Base-by-base conservation (phyloP, 2,329 filamentous ascomycete genomes). In the Arachnopeziza araneosa region DNA sequence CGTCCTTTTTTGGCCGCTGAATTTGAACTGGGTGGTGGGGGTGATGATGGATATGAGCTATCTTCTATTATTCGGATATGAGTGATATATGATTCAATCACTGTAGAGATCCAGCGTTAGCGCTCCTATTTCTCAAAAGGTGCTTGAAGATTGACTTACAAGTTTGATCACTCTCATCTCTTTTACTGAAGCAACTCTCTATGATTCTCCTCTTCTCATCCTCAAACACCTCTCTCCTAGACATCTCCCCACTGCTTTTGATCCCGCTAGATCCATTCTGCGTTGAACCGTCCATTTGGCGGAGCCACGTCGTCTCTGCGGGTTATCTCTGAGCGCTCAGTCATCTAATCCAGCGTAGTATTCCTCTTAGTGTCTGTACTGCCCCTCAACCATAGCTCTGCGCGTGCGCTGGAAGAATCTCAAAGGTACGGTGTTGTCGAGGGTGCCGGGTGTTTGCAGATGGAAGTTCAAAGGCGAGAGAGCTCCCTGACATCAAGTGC, bases 161-260 rank as follows among this genome's bases (percentile, higher is more conserved):
- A 62, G 91, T 88, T 67, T 93, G 93, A 76, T 96, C 90, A 44
- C 6, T 14, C 50, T 85, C 82, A 72, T 98, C 95, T 70, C 87
- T 88, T 79, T 96, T 97, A 74, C 80, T 84, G 79, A 98, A 99
- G 78, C 93, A 97, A 76, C 90, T 96, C 64, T 96, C 90, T 66
- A 96, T 88, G 70, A 99, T 97, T 73, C 95, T 86, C 74, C 85
- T 83, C 81, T 97, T 96, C 81, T 99, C 95, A 72, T 98, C 92
- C 75, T 99, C 95, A 74, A 98, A 99, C 69, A 86, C 85, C 78
- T 96, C 91, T 58, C 93, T 93, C 49, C 70, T 65, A 26, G 58
- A 70, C 69, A 71, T 66, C 50, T 62, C 66, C 67, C 63, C 66
- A 57, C 56, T 67, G 57, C 65, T 63, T 64, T 66, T 68, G 67